Evolutionary conservation across 306 rosid species (phyloP).

Genomic region (Quercus aquifolioides): DNA sequence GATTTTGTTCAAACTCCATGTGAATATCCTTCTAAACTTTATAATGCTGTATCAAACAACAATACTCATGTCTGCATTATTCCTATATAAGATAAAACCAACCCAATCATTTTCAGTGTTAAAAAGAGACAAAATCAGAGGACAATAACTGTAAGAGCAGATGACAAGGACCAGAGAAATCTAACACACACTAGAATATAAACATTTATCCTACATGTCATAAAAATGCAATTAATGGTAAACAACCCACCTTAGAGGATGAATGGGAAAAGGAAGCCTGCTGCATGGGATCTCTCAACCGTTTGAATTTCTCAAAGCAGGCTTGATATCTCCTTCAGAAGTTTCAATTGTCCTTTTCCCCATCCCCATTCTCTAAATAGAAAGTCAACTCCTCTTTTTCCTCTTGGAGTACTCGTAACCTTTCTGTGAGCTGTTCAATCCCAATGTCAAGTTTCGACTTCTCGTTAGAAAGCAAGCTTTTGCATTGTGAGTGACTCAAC

Average conservation of each 20-base stretch:
- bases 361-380: conserved; percentile 33
- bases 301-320: conserved; percentile 30
- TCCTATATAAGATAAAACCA: conserved; percentile 1
- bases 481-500: conserved; percentile 16
- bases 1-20: background rate
- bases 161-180: conserved; percentile 19
- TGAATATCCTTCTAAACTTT: background rate
- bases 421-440: conserved; percentile 44
- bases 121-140: conserved; percentile 14
- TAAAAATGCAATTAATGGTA: background rate
- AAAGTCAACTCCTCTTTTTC: conserved; percentile 32
- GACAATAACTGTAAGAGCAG: conserved; percentile 1
- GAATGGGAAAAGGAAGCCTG: conserved; percentile 42
- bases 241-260: conserved; percentile 47
- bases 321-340: conserved; percentile 40
- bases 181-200: conserved; percentile 9
- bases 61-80: background rate
- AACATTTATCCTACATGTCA: background rate
- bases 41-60: conserved; percentile 7
- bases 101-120: conserved; percentile 2
- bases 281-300: conserved; percentile 26
- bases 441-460: conserved; percentile 41
- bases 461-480: conserved; percentile 22
- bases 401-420: conserved; percentile 35
- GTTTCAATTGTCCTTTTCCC: conserved; percentile 34